Evolutionary conservation across 2,329 filamentous ascomycete species (phyloP), one percentile per base, ranked within the genome.

Genomic region (Hypoxylon sp.): DNA sequence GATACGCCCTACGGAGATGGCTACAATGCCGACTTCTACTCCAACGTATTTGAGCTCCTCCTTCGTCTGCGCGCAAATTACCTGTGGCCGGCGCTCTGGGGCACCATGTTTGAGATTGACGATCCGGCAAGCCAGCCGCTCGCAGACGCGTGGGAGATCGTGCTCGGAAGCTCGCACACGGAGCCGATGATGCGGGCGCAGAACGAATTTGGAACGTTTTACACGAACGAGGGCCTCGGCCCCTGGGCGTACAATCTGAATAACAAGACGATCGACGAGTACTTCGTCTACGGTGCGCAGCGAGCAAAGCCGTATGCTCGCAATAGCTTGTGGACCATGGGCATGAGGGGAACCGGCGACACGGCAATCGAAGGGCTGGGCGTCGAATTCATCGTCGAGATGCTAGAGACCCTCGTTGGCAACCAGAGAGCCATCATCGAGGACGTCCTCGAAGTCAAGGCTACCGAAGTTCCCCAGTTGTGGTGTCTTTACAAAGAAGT

Each of bases 401-500:
- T 88, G 60, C 78, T 90, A 6, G 81, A 87, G 64, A 78, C 80
- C 15, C 80, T 89, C 21, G 86, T 90, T 2, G 66, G 77, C 2
- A 80, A 83, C 26, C 87, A 91, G 69, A 79, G 83, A 46, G 69
- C 80, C 8, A 86, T 87, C 55, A 77, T 88, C 38, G 77, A 75
- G 17, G 78, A 82, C 2, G 82, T 88, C 0, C 80, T 88, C 38
- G 79, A 78, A 10, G 78, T 79, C 2, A 72, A 83, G 41, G 77
- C 82, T 31, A 72, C 79, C 3, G 74, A 79, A 1, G 81, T 88
- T 0, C 87, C 88, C 4, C 88, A 90, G 72, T 81, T 87, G 74
- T 90, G 88, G 87, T 89, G 87, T 65, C 74, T 91, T 59, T 91
- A 91, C 74, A 90, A 90, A 69, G 88, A 91, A 69, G 87, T 91